A percentile compares a stretch with the other conserved stretches of the same genome.
Evolutionary conservation across 495 filamentous ascomycete genomes (phyloP).

Genomic region (Trichocladium uniseriatum): DNA sequence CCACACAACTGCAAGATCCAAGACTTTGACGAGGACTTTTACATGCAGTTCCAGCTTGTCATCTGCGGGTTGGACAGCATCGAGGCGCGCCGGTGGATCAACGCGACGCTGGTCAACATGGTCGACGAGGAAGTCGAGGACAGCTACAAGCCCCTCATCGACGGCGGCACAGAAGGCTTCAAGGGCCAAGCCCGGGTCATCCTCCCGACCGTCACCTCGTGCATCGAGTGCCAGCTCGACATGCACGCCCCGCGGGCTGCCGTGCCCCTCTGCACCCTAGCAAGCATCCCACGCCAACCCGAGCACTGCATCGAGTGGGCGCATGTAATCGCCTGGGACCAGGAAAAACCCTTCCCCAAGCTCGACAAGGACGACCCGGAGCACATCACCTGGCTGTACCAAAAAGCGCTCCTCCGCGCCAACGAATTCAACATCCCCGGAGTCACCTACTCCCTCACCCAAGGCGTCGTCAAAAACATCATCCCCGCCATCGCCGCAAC

Average conservation of each 20-base stretch:
- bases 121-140: slow-evolving; percentile 64
- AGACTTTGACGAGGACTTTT: slow-evolving; percentile 94
- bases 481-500: slow-evolving; percentile 98
- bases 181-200: slow-evolving; percentile 95
- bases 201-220: slow-evolving; percentile 81
- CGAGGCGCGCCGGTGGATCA: slow-evolving; percentile 97
- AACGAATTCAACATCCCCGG: slow-evolving; percentile 84
- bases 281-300: slow-evolving; percentile 92
- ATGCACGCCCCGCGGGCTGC: slow-evolving; percentile 93
- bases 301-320: slow-evolving; percentile 99
- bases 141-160: slow-evolving; percentile 81
- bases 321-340: slow-evolving; percentile 65
- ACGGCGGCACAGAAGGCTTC: slow-evolving; percentile 97
- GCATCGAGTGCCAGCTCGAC: slow-evolving; percentile 96
- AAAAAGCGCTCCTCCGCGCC: slow-evolving; percentile 71
- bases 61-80: slow-evolving; percentile 97
- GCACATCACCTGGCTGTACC: slow-evolving; percentile 94
- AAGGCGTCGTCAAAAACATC: slow-evolving; percentile 98
- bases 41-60: slow-evolving; percentile 92
- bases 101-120: slow-evolving; percentile 83
- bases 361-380: slow-evolving; percentile 96
- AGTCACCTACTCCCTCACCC: slow-evolving; percentile 92
- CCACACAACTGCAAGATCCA: slow-evolving; percentile 92
- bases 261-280: slow-evolving; percentile 93
- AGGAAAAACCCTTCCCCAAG: slow-evolving; percentile 50